A percentile compares a stretch with the other conserved stretches of the same genome.
Evolutionary conservation across 169 alveolate genomes (phyloP).

Genomic region (Plasmodium blacklocki): DNA sequence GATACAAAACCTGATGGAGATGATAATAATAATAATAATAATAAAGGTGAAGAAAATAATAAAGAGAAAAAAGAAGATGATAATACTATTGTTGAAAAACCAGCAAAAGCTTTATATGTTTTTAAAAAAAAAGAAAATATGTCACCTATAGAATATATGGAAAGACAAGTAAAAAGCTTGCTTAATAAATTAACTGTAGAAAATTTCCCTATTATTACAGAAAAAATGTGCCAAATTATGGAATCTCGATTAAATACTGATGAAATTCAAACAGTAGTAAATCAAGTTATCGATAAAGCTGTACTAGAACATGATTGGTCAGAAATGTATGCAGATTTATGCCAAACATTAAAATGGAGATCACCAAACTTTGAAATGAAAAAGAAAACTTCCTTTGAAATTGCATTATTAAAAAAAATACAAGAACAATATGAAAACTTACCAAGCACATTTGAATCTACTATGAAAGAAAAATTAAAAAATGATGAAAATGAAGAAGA

Average conservation of each 20-base stretch:
- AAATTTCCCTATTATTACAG: constrained; percentile 91
- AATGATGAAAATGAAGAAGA: constrained; percentile 80
- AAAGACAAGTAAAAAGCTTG: constrained; percentile 87
- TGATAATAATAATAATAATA: neutral
- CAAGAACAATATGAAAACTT: constrained; percentile 84
- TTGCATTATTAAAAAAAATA: constrained; percentile 83
- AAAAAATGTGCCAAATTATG: constrained; percentile 89
- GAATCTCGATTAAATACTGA: constrained; percentile 82
- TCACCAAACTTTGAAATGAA: constrained; percentile 84
- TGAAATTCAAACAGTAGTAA: constrained; percentile 87
- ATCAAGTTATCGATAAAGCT: constrained; percentile 89
- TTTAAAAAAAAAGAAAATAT: constrained; percentile 77
- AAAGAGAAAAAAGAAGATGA: neutral
- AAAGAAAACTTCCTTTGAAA: constrained; percentile 85
- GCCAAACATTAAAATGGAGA: constrained; percentile 89
- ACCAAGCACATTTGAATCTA: constrained; percentile 78
- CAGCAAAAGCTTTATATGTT: constrained; percentile 59
- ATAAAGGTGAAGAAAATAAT: neutral
- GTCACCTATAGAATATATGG: constrained; percentile 83
- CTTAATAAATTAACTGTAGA: constrained; percentile 92
- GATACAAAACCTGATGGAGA: neutral
- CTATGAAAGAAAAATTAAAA: constrained; percentile 78
- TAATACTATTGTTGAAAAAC: constrained; percentile 25
- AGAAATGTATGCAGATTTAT: constrained; percentile 94
- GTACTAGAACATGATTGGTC: constrained; percentile 93